Conservation (phyloP, 306 rosid species). For the Vigna angularis region DNA sequence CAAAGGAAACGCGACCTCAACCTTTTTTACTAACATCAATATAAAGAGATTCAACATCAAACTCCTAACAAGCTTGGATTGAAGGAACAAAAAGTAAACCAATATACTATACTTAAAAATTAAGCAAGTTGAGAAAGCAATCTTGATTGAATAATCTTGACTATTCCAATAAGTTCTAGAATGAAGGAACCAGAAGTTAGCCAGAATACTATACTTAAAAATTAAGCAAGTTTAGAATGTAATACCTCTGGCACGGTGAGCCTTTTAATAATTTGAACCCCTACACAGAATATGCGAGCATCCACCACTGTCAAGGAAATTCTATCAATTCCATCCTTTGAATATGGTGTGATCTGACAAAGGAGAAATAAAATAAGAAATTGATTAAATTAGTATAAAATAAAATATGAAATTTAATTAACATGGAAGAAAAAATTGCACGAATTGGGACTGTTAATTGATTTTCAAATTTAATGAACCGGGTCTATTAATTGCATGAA, state of each 20-base stretch:
- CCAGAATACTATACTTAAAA: neutral
- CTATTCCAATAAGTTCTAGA: constrained; percentile 16
- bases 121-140: neutral
- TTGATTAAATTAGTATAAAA: constrained; percentile 19
- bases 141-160: neutral
- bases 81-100: constrained; percentile 29
- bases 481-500: constrained; percentile 92
- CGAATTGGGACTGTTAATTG: constrained; percentile 37
- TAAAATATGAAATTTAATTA: constrained; percentile 11
- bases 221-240: constrained; percentile 13
- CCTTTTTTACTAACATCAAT: neutral
- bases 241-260: constrained; percentile 86
- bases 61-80: constrained; percentile 2
- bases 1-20: neutral
- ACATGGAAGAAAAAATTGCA: constrained; percentile 42
- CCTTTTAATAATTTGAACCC: constrained; percentile 88
- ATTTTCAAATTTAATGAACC: constrained; percentile 46
- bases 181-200: constrained; percentile 17
- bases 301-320: constrained; percentile 85
- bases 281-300: constrained; percentile 85
- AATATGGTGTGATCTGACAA: constrained; percentile 78
- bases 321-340: constrained; percentile 86
- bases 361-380: constrained; percentile 41
- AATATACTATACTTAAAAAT: neutral
- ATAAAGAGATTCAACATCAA: constrained; percentile 14